A percentile compares a stretch with the other conserved stretches of the same genome.
Conservation (phyloP, 2,329 filamentous ascomycete genomes). For the Claviceps spartinae region DNA sequence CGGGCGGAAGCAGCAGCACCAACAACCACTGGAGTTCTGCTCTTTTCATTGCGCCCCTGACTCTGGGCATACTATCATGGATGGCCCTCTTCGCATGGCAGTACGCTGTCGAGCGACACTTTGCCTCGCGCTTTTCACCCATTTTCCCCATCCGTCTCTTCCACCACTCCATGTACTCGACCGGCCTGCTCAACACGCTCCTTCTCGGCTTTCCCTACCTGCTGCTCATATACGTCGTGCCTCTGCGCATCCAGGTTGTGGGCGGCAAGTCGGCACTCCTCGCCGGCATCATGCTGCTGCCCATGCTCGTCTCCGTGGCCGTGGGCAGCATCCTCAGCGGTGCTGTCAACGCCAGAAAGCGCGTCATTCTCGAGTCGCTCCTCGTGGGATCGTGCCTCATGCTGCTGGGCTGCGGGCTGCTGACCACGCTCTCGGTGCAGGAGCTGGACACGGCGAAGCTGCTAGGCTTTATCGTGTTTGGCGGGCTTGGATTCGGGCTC, state of each 20-base stretch:
- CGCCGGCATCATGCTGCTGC: constrained; percentile 37
- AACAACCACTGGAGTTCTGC: constrained; percentile 28
- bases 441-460: constrained; percentile 28
- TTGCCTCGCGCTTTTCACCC: constrained; percentile 18
- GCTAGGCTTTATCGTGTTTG: constrained; percentile 34
- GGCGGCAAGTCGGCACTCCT: constrained; percentile 31
- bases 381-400: constrained; percentile 28
- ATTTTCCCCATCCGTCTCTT: constrained; percentile 36
- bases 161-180: constrained; percentile 30
- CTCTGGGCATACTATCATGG: constrained; percentile 17
- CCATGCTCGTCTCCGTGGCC: constrained; percentile 36
- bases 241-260: constrained; percentile 35
- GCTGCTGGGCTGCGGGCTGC: constrained; percentile 31
- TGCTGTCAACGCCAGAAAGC: constrained; percentile 26
- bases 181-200: constrained; percentile 29
- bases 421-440: constrained; percentile 22
- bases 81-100: constrained; percentile 17
- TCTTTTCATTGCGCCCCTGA: constrained; percentile 19
- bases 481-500: constrained; percentile 40
- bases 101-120: constrained; percentile 11
- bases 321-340: constrained; percentile 30
- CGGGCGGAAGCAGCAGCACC: constrained; percentile 11
- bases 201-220: constrained; percentile 37
- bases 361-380: constrained; percentile 30
- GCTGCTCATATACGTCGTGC: constrained; percentile 34